Percentiles rank a stretch among this genome's conserved stretches.
phyloP scores from a whole-genome alignment of 1,284 basidiomycete species.

The Dichomitus squalens region DNA sequence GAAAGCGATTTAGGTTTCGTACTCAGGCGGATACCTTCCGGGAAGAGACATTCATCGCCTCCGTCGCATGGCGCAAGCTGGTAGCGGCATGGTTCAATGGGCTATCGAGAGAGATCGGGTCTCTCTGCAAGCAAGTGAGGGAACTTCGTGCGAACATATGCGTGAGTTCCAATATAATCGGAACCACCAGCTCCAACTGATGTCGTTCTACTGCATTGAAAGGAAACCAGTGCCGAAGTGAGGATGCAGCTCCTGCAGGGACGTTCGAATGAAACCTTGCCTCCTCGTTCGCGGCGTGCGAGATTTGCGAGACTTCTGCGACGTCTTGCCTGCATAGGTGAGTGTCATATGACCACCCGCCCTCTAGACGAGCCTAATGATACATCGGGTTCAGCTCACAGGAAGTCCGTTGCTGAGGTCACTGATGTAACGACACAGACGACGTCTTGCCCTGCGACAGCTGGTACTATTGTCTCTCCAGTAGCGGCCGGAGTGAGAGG shows the following conservation, averaged over 20 bases:
- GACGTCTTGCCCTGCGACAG: too few relatives aligned
- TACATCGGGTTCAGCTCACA: too few relatives aligned
- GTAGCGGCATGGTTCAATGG: not conserved
- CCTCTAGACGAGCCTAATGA: too few relatives aligned
- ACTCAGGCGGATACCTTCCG: not conserved
- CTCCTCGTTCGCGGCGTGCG: not conserved
- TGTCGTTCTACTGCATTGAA: too few relatives aligned
- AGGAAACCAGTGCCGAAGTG: not conserved
- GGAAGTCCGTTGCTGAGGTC: too few relatives aligned
- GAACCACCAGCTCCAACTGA: not conserved
- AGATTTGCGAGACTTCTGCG: not conserved
- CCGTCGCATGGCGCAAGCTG: not conserved
- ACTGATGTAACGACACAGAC: too few relatives aligned
- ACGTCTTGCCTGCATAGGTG: too few relatives aligned
- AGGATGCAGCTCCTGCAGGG: not conserved
- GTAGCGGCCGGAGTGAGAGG: too few relatives aligned
- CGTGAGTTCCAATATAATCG: not conserved
- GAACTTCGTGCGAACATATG: not conserved
- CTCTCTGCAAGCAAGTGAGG: not conserved
- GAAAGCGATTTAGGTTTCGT: not conserved
- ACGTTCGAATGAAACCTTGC: not conserved
- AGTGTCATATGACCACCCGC: too few relatives aligned
- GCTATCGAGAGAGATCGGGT: not conserved
- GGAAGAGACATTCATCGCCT: not conserved
- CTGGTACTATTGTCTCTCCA: too few relatives aligned